Base-by-base conservation (phyloP, 495 filamentous ascomycete species). In the Halenospora varia region DNA sequence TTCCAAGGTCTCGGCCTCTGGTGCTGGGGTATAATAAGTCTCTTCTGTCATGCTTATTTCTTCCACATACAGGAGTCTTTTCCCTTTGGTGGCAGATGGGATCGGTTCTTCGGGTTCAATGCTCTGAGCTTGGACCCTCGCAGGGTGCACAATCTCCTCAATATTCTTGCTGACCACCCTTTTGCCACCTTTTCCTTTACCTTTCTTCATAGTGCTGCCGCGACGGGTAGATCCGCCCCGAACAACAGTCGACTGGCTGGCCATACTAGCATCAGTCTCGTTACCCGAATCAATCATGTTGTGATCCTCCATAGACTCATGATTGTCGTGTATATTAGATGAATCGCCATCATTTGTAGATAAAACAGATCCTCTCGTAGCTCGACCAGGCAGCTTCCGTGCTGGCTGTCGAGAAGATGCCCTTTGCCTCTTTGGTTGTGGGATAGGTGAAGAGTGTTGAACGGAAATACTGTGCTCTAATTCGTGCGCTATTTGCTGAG, bases 141-240 rank as follows among this genome's bases (percentile, higher is more conserved):
- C 18, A 62, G 25, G 6, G 52, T 72, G 66, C 17, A 70, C 51
- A 15, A 68, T 63, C 13, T 74, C 66, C 48, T 68, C 65, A 52
- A 59, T 68, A 22, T 71, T 60, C 58, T 52, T 62, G 45, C 46
- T 41, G 2, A 60, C 56, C 1, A 68, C 59, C 63, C 82, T 82
- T 63, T 80, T 84, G 23, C 71, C 69, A 2, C 59, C 67, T 64
- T 71, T 69, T 42, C 62, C 67, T 64, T 71, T 69, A 41, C 62
- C 68, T 51, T 77, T 80, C 48, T 78, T 82, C 46, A 72, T 71
- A 10, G 73, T 69, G 35, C 74, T 69, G 19, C 40, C 55, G 10
- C 61, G 61, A 1, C 44, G 61, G 48, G 35, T 59, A 4, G 57
- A 51, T 9, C 50, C 54, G 2, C 57, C 52, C 48, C 53, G 48